Evolutionary conservation across 2,329 filamentous ascomycete species (phyloP), one percentile per base, ranked within the genome.

Genomic region (Akanthomyces muscarius): DNA sequence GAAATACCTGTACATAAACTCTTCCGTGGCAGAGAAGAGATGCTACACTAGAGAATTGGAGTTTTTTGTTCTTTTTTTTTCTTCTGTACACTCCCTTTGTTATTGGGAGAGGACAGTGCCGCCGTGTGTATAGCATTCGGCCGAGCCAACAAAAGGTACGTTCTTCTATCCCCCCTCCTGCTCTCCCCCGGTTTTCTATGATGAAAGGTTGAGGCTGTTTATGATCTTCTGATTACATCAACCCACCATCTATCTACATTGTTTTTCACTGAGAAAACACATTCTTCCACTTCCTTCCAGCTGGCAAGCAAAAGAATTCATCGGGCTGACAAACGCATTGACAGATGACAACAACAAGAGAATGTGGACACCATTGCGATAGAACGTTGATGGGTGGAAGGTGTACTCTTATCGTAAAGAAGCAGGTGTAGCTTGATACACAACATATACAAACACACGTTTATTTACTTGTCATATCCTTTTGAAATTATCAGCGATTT

Each of bases 131-230:
- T 47, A 33, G 47, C 63, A 48, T 33, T 30, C 21, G 28, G 41
- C 52, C 42, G 11, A n/a, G 42, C 28, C 44, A 50, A 51, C 47
- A 25, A 64, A 64, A 25, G 65, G 66, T 68, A 68, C 51, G 67
- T 63, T 61, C 14, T 61, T 63, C 41, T 51, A 58, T 41, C 60
- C 28, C 33, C 36, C 18, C 16, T 47, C 23, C 44, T 59, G 2
- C 36, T 45, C 36, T 14, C 30, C 36, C 54, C 56, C 51, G 33
- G 62, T 64, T 73, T 65, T 73, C 68, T 67, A 75, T 78, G 76
- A 79, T 78, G 76, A 78, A 71, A 71, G 64, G 67, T 66, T 78
- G 77, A 79, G 77, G 77, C 77, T 80, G 77, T 80, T 80, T 79
- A 80, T 80, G 77, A 79, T 73, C 63, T 65, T 65, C 55, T 77